phyloP scores from a whole-genome alignment of 495 filamentous ascomycete species.

The Hypoxylon perforatum region DNA sequence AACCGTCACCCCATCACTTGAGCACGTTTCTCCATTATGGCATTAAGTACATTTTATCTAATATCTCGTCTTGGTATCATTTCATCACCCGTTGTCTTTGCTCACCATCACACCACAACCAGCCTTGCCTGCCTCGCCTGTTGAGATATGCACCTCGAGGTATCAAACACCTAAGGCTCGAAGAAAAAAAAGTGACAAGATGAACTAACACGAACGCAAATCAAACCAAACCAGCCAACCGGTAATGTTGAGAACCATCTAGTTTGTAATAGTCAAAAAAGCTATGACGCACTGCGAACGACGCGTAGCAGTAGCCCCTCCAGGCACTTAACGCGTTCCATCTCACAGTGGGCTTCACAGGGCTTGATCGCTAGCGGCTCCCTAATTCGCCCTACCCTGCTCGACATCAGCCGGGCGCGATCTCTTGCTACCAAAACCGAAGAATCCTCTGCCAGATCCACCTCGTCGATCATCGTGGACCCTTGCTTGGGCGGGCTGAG shows the following conservation, averaged over 20 bases:
- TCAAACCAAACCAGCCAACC: constrained; percentile 1
- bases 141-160: not conserved
- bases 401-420: constrained; percentile 53
- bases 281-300: constrained; percentile 15
- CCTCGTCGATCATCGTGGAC: constrained; percentile 33
- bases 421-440: constrained; percentile 49
- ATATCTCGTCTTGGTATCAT: constrained; percentile 27
- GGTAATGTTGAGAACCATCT: not conserved
- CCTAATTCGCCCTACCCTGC: constrained; percentile 36
- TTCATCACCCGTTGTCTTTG: constrained; percentile 9
- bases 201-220: constrained; percentile 2
- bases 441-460: constrained; percentile 45
- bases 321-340: constrained; percentile 24
- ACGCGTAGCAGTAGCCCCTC: constrained; percentile 26
- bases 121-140: not conserved
- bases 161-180: constrained; percentile 4
- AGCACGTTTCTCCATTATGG: constrained; percentile 10
- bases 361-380: constrained; percentile 17
- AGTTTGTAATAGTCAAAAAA: constrained; percentile 7
- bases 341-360: constrained; percentile 18
- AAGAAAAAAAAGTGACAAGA: not conserved
- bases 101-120: constrained; percentile 17
- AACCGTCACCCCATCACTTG: constrained; percentile 2
- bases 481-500: constrained; percentile 31
- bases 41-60: constrained; percentile 10